Percentiles rank a stretch among this genome's conserved stretches.
These are phyloP conservation scores for Lasiosphaeria hispida DNA, from an alignment of 495 filamentous ascomycete species.

Conservation along the genomic window DNA sequence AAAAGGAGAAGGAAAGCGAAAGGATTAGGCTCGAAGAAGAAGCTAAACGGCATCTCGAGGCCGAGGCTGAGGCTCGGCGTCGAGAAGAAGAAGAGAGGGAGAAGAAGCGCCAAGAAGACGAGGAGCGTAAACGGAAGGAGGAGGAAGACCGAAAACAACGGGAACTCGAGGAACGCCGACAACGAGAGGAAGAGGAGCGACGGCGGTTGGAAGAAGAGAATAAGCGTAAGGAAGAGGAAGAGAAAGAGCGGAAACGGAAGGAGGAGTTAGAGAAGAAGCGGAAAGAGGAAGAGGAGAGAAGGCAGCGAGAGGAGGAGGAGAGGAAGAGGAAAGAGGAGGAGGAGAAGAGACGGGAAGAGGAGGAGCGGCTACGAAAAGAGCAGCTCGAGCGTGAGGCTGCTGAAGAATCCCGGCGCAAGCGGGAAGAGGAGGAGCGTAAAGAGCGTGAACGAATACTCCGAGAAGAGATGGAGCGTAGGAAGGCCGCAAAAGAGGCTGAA, in stretches of 20 bases:
- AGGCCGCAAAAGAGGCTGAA: slow-evolving; percentile 52
- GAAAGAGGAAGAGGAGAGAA: slow-evolving; percentile 37
- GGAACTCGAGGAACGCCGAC: slow-evolving; percentile 2
- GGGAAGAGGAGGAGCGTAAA: slow-evolving; percentile 42
- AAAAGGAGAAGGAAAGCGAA: slow-evolving; percentile 23
- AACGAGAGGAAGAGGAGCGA: slow-evolving; percentile 49
- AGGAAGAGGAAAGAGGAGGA: slow-evolving; percentile 34
- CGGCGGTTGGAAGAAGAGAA: slow-evolving; percentile 15
- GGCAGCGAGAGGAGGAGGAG: slow-evolving; percentile 33
- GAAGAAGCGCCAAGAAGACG: slow-evolving; percentile 30
- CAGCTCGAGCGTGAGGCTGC: slow-evolving; percentile 40
- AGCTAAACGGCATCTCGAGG: slow-evolving; percentile 28
- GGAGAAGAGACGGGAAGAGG: slow-evolving; percentile 35
- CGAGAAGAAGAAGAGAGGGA: slow-evolving; percentile 47
- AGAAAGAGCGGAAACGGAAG: slow-evolving; percentile 29
- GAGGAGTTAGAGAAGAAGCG: slow-evolving; percentile 33
- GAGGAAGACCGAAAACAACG: slow-evolving; percentile 20
- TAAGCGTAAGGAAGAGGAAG: slow-evolving; percentile 39
- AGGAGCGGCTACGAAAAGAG: slow-evolving; percentile 43
- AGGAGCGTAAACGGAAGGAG: slow-evolving; percentile 30
- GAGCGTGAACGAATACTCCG: slow-evolving; percentile 37
- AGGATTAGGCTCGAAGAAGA: slow-evolving; percentile 22
- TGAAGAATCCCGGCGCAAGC: slow-evolving; percentile 43
- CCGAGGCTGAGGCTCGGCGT: slow-evolving; percentile 37
- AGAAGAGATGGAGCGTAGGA: slow-evolving; percentile 58